Evolutionary conservation across 768 basidiomycete species (phyloP).

Genomic region (Lactarius pseudohatsudake): DNA sequence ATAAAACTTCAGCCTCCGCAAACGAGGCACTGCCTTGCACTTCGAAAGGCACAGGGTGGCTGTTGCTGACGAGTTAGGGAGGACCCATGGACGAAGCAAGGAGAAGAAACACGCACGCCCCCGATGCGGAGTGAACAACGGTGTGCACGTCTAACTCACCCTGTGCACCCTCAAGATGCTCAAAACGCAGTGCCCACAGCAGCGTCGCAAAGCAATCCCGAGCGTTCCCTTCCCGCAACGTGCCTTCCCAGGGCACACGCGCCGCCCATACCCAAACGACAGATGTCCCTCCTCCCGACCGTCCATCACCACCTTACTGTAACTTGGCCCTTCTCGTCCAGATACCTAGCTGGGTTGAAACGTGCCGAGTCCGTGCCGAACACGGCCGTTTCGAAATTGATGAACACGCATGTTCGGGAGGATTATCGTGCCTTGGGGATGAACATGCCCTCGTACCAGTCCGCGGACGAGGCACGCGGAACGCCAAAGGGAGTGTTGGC

Average conservation of each 20-base stretch:
- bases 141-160: no score
- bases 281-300: not conserved
- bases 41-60: no score
- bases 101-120: not conserved
- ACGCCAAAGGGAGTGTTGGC: constrained; percentile 4
- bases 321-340: not conserved
- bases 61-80: no score
- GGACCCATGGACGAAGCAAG: no score
- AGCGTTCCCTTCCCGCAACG: no score
- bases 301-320: not conserved
- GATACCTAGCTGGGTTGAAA: not conserved
- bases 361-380: not conserved
- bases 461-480: not conserved
- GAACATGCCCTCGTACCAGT: not conserved
- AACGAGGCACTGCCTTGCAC: no score
- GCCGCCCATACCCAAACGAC: not conserved
- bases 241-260: no score
- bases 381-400: not conserved
- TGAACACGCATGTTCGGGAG: not conserved
- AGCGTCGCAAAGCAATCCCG: no score
- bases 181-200: no score
- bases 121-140: not conserved
- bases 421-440: not conserved
- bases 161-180: no score
- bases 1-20: no score